Evolutionary conservation across 192 early-diverging fungal species (phyloP).

Genomic region (Coemansia sp.): DNA sequence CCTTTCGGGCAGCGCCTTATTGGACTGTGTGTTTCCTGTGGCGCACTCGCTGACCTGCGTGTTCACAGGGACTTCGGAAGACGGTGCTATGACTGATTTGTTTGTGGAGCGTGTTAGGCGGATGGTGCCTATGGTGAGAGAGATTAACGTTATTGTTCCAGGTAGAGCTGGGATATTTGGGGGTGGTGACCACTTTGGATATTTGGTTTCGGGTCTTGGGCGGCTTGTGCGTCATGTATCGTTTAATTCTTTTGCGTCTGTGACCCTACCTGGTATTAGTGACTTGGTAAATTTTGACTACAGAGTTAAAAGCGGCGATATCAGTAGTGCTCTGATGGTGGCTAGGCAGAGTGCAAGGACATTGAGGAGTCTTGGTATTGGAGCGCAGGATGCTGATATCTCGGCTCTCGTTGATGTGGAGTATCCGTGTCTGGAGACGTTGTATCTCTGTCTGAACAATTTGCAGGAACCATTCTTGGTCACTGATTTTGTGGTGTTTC

Average conservation of each 20-base stretch:
- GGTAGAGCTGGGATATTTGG: not conserved
- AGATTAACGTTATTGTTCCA: not conserved
- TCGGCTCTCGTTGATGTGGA: not conserved
- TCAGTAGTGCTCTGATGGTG: not conserved
- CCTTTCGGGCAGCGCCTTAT: not conserved
- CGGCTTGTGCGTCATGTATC: not conserved
- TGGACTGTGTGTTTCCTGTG: not conserved
- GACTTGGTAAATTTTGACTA: not conserved
- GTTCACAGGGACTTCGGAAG: not conserved
- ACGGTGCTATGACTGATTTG: not conserved
- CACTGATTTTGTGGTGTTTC: slow-evolving; percentile 1
- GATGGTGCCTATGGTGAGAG: not conserved
- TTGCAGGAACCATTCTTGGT: not conserved
- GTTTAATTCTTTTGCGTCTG: not conserved
- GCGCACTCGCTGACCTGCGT: not conserved
- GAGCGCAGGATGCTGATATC: not conserved
- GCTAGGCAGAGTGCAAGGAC: not conserved
- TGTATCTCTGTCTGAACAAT: not conserved
- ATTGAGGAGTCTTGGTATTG: not conserved
- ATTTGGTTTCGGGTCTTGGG: not conserved
- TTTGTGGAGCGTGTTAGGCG: not conserved
- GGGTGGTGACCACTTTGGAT: not conserved
- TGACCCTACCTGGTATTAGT: not conserved
- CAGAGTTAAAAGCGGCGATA: not conserved
- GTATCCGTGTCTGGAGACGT: not conserved